Evolutionary conservation across 805 yeast species (phyloP).

Genomic region (Wickerhamomyces tratensis): DNA sequence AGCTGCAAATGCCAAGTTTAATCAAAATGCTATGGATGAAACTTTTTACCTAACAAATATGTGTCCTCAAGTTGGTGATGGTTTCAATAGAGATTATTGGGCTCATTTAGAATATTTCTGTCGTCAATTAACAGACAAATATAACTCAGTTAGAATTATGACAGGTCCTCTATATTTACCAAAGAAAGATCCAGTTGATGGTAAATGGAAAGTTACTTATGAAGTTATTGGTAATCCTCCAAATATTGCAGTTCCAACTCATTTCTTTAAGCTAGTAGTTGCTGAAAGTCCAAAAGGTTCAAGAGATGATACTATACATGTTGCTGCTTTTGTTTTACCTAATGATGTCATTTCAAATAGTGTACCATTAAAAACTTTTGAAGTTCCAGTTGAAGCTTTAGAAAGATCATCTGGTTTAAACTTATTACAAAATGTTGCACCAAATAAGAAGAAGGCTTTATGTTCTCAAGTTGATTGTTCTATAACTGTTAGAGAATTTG

Average conservation of each 20-base stretch:
- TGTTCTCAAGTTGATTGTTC: constrained; percentile 78
- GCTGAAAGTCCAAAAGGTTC: constrained; percentile 54
- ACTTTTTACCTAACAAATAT: constrained; percentile 86
- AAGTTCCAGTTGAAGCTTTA: constrained; percentile 83
- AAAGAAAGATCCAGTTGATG: constrained; percentile 58
- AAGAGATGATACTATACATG: constrained; percentile 35
- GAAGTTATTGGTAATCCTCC: constrained; percentile 98
- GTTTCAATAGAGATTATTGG: constrained; percentile 97
- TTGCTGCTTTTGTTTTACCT: constrained; percentile 92
- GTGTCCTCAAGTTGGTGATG: constrained; percentile 96
- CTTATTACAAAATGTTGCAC: constrained; percentile 61
- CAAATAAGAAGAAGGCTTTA: constrained; percentile 44
- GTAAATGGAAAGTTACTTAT: constrained; percentile 75
- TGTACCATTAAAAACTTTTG: constrained; percentile 62
- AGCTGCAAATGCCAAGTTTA: constrained; percentile 92
- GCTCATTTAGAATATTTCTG: constrained; percentile 90
- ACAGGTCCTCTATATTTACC: constrained; percentile 95
- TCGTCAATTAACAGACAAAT: constrained; percentile 63
- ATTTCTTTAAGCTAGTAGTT: constrained; percentile 83
- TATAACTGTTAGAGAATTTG: constrained; percentile 74
- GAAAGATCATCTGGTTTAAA: constrained; percentile 84
- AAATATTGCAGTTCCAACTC: constrained; percentile 93
- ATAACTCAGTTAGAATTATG: constrained; percentile 70
- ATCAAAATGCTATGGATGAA: constrained; percentile 89
- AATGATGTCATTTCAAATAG: constrained; percentile 70